A percentile compares a stretch with the other conserved stretches of the same genome.
These are phyloP conservation scores for Zostera marina DNA, from an alignment of 116 monocot species.

Conservation along the genomic window DNA sequence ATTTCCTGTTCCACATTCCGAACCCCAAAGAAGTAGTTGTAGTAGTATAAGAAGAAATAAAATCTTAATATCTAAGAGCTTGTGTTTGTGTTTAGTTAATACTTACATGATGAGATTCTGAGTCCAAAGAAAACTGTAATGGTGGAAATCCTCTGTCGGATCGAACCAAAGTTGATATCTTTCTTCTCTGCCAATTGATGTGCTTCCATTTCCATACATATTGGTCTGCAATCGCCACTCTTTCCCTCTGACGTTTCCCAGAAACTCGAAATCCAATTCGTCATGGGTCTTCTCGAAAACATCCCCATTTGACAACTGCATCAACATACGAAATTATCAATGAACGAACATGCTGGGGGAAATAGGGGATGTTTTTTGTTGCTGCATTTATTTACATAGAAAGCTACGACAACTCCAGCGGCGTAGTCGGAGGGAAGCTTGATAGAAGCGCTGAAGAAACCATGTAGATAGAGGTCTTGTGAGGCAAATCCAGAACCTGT, in stretches of 20 bases:
- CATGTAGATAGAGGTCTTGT: constrained; percentile 65
- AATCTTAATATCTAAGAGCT: not conserved
- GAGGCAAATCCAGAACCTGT: constrained; percentile 86
- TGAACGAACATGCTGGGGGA: no score
- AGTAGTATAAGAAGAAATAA: no score
- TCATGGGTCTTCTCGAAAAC: constrained; percentile 21
- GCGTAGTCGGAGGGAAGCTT: constrained; percentile 84
- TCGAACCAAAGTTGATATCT: constrained; percentile 17
- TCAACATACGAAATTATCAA: not conserved
- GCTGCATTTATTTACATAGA: constrained; percentile 36
- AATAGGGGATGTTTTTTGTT: no score
- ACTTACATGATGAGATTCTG: constrained; percentile 12
- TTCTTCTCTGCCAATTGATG: constrained; percentile 16
- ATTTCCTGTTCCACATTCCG: not conserved
- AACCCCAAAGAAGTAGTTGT: not conserved
- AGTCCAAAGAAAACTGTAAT: constrained; percentile 21
- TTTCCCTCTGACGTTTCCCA: constrained; percentile 20
- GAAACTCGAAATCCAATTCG: constrained; percentile 28
- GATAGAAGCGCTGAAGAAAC: constrained; percentile 79
- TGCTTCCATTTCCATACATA: constrained; percentile 26
- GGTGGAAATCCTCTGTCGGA: constrained; percentile 17
- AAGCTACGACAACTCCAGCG: constrained; percentile 90
- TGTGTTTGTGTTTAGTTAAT: not conserved
- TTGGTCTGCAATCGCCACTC: constrained; percentile 25
- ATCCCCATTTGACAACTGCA: constrained; percentile 21